Conservation (phyloP, 2,329 filamentous ascomycete genomes). For the Setomelanomma holmii region DNA sequence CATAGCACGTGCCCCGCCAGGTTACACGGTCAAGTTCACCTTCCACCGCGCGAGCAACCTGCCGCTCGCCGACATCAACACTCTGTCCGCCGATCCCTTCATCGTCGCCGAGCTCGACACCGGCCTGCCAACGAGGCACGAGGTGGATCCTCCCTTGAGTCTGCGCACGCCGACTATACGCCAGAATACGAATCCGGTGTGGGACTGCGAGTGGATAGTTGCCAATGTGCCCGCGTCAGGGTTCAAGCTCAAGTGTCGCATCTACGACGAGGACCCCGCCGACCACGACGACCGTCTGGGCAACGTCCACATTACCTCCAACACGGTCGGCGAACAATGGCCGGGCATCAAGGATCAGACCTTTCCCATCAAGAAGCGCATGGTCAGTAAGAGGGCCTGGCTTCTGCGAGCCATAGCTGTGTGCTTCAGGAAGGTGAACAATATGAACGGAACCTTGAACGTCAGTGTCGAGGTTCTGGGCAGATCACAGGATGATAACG, state of each 20-base stretch:
- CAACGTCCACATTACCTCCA: constrained; percentile 76
- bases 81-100: constrained; percentile 83
- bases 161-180: constrained; percentile 80
- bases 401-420: constrained; percentile 72
- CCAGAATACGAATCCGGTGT: constrained; percentile 74
- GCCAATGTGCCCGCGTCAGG: constrained; percentile 83
- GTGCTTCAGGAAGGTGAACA: constrained; percentile 65
- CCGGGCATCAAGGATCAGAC: constrained; percentile 68
- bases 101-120: constrained; percentile 78
- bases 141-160: constrained; percentile 79
- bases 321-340: constrained; percentile 70
- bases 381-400: constrained; percentile 88
- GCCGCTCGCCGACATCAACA: constrained; percentile 79
- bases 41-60: constrained; percentile 84
- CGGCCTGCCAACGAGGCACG: constrained; percentile 75
- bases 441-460: constrained; percentile 73
- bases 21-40: constrained; percentile 84
- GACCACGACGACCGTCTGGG: constrained; percentile 89
- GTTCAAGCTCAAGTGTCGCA: constrained; percentile 81
- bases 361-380: constrained; percentile 80
- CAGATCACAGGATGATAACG: constrained; percentile 68
- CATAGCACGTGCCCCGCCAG: constrained; percentile 74
- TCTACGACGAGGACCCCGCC: constrained; percentile 89
- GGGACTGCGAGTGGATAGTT: constrained; percentile 87
- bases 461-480: constrained; percentile 82